Evolutionary conservation across 169 alveolate genomes (phyloP).

Genomic region (Babesia sp.): DNA sequence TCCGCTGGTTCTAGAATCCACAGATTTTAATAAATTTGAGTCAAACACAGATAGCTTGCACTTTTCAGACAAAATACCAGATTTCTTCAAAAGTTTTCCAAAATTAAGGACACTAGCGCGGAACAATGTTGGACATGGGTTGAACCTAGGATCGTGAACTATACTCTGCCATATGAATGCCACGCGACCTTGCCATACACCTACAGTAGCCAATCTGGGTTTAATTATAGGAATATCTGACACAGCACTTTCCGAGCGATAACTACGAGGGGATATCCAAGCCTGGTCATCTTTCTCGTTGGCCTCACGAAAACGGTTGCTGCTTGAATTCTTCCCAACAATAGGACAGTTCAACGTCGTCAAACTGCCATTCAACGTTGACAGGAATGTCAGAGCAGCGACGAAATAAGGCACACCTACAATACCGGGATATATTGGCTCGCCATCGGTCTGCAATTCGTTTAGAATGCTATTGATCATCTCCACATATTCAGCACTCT

Average conservation of each 20-base stretch:
- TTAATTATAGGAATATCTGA: not conserved
- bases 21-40: not conserved
- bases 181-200: constrained; percentile 55
- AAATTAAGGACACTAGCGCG: constrained; percentile 20
- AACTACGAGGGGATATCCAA: not conserved
- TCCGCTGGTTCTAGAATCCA: not conserved
- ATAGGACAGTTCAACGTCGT: not conserved
- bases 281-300: no score
- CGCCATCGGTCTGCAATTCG: constrained; percentile 60
- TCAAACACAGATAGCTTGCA: constrained; percentile 1
- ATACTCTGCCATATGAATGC: constrained; percentile 61
- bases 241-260: not conserved
- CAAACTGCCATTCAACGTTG: not conserved
- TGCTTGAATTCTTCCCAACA: not conserved
- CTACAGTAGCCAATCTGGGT: constrained; percentile 8
- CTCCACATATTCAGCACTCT: not conserved
- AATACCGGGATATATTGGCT: constrained; percentile 48
- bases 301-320: no score
- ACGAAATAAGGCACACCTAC: constrained; percentile 40
- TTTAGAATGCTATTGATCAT: constrained; percentile 22
- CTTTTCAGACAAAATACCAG: not conserved
- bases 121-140: constrained; percentile 44
- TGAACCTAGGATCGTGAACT: constrained; percentile 20
- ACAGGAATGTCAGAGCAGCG: constrained; percentile 33
- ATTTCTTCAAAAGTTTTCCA: constrained; percentile 10